A percentile compares a stretch with the other conserved stretches of the same genome.
These are phyloP conservation scores for Volvox carteri DNA, from an alignment of 163 green algal species.

Conservation along the genomic window DNA sequence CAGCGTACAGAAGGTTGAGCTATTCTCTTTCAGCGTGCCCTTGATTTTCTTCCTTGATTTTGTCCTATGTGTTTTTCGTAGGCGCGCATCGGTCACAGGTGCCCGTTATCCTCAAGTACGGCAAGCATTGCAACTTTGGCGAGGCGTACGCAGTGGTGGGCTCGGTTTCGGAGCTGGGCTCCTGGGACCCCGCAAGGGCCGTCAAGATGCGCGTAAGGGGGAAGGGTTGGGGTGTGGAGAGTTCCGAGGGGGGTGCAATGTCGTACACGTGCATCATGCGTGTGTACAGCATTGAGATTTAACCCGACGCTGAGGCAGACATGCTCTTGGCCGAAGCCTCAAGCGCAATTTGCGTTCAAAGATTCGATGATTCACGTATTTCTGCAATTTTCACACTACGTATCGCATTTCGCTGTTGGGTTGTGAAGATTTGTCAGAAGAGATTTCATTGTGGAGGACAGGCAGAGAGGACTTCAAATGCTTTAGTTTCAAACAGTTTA, in stretches of 20 bases:
- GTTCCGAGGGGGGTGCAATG: too few relatives aligned
- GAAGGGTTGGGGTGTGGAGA: neutral
- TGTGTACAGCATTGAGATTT: neutral
- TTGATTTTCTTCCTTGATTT: too few relatives aligned
- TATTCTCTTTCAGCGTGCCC: too few relatives aligned
- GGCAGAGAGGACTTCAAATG: too few relatives aligned
- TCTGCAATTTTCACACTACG: neutral
- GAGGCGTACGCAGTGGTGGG: constrained; percentile 38
- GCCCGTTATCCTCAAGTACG: constrained; percentile 41
- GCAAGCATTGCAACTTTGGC: constrained; percentile 43
- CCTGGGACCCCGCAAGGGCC: constrained; percentile 20
- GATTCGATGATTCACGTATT: neutral
- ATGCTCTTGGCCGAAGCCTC: too few relatives aligned
- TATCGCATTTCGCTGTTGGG: neutral
- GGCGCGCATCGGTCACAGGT: neutral
- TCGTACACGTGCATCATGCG: too few relatives aligned
- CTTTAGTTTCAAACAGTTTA: too few relatives aligned
- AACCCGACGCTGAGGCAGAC: too few relatives aligned
- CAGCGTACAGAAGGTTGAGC: too few relatives aligned
- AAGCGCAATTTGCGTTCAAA: neutral
- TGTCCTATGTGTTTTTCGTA: too few relatives aligned
- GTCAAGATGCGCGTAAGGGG: constrained; percentile 36
- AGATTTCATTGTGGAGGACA: too few relatives aligned
- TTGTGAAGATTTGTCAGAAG: too few relatives aligned
- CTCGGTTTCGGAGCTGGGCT: constrained; percentile 39